phyloP scores from a whole-genome alignment of 2,329 filamentous ascomycete genomes.

The Xenoacremonium recifei region DNA sequence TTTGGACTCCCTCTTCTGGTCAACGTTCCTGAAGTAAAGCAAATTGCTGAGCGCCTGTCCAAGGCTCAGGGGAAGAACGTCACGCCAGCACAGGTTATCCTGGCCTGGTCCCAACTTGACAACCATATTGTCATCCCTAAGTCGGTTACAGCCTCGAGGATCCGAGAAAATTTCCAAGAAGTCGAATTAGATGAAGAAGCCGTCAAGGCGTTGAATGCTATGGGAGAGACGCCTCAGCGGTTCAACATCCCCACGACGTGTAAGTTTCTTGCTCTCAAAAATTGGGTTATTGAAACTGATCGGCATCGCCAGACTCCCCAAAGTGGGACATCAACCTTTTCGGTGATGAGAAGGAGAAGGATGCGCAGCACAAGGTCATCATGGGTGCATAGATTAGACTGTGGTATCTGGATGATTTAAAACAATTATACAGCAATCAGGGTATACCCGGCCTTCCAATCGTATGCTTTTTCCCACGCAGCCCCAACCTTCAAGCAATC shows the following conservation, averaged over 20 bases:
- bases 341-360: constrained; percentile 50
- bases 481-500: too few species aligned
- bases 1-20: constrained; percentile 50
- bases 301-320: constrained; percentile 46
- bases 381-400: too few species aligned
- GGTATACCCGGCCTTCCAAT: too few species aligned
- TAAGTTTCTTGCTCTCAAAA: too few species aligned
- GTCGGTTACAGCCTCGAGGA: constrained; percentile 66
- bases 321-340: constrained; percentile 59
- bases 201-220: constrained; percentile 58
- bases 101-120: constrained; percentile 58
- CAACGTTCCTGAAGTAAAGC: constrained; percentile 54
- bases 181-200: constrained; percentile 59
- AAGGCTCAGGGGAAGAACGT: constrained; percentile 34
- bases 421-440: too few species aligned
- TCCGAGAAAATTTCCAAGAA: constrained; percentile 68
- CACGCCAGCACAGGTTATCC: constrained; percentile 45
- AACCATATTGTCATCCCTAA: constrained; percentile 75
- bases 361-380: constrained; percentile 47
- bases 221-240: constrained; percentile 51
- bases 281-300: too few species aligned
- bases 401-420: too few species aligned
- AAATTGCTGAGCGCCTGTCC: constrained; percentile 50
- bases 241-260: constrained; percentile 45
- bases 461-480: too few species aligned